phyloP scores from a whole-genome alignment of 345 rosid species.

The Euphorbia tirucalli region DNA sequence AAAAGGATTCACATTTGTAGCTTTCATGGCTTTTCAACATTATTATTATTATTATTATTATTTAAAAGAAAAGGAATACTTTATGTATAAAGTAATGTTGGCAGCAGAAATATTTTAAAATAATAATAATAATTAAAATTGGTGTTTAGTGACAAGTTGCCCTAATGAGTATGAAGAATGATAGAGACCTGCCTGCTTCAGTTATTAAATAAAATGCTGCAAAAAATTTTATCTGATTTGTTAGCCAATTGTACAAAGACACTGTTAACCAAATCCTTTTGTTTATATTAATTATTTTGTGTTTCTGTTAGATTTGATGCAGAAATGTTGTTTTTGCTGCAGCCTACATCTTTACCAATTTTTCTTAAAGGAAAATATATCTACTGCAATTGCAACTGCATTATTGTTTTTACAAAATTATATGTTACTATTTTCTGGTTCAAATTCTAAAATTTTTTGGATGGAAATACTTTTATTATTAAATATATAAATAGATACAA shows the following conservation, averaged over 20 bases:
- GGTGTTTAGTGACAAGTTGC: not conserved
- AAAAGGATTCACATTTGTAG: too few relatives aligned
- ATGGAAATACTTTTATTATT: too few relatives aligned
- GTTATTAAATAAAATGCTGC: not conserved
- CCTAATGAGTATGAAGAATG: not conserved
- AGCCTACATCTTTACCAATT: too few relatives aligned
- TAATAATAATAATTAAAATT: not conserved
- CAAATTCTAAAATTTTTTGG: too few relatives aligned
- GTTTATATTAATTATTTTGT: not conserved
- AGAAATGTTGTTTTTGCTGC: not conserved
- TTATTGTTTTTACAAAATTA: too few relatives aligned
- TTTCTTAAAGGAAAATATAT: too few relatives aligned
- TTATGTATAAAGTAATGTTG: not conserved
- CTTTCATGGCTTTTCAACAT: too few relatives aligned
- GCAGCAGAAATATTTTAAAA: not conserved
- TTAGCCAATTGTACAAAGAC: not conserved
- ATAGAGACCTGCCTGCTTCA: not conserved
- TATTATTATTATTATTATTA: too few relatives aligned
- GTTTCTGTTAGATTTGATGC: not conserved
- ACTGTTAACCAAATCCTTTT: not conserved
- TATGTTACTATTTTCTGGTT: too few relatives aligned
- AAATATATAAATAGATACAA: too few relatives aligned
- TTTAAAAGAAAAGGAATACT: not conserved
- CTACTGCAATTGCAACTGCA: too few relatives aligned
- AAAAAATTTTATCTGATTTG: not conserved